These are phyloP conservation scores for Fusarium nematophilum DNA, from an alignment of 2,329 filamentous ascomycete species.

Conservation along the genomic window DNA sequence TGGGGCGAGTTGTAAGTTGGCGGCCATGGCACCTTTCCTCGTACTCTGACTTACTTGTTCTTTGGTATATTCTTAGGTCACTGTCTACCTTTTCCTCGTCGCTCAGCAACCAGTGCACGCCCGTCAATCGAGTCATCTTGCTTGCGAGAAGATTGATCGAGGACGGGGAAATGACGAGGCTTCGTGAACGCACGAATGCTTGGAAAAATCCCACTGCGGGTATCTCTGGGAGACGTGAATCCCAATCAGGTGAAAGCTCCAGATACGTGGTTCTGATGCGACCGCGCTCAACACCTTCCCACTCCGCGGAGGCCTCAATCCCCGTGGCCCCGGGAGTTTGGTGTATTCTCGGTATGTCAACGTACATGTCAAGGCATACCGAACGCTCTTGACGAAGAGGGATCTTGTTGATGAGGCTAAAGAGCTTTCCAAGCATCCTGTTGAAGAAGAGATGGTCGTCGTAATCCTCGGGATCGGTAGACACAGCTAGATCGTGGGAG, in stretches of 20 bases:
- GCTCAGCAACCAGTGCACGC: background rate
- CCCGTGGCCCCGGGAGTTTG: too few relatives aligned
- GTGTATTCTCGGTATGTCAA: background rate
- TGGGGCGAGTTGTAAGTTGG: background rate
- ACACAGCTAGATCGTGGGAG: background rate
- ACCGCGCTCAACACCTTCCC: too few relatives aligned
- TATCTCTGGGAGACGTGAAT: background rate
- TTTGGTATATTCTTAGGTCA: background rate
- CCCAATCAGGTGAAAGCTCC: background rate
- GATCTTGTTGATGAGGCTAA: background rate
- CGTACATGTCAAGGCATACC: background rate
- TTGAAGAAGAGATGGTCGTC: background rate
- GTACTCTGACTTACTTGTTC: too few relatives aligned
- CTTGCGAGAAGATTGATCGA: slow-evolving; percentile 2
- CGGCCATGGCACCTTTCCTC: too few relatives aligned
- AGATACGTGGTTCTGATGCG: background rate
- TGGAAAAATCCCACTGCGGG: background rate
- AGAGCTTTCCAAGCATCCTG: background rate
- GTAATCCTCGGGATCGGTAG: background rate
- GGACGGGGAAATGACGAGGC: background rate
- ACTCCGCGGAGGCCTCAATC: too few relatives aligned
- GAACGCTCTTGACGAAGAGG: background rate
- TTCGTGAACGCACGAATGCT: background rate
- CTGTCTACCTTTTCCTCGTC: background rate
- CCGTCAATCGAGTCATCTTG: slow-evolving; percentile 8